phyloP scores from a whole-genome alignment of 129 eudicot species.

The Deinandra increscens region DNA sequence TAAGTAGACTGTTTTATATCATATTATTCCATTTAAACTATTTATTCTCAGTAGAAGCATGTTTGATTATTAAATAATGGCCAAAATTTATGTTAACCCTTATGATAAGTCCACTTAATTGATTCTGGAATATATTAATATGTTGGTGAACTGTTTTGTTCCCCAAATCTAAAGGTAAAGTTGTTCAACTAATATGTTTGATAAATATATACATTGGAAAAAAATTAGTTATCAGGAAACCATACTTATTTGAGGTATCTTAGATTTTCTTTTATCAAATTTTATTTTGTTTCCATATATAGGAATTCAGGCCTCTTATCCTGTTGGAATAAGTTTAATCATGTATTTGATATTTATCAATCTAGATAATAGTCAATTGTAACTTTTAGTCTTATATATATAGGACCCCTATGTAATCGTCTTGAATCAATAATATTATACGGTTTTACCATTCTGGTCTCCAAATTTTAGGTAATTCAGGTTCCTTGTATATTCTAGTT shows the following conservation, averaged over 20 bases:
- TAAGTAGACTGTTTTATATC: background rate
- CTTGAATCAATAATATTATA: too few relatives aligned
- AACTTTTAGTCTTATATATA: too few relatives aligned
- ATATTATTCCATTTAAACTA: background rate
- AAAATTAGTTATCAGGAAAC: background rate
- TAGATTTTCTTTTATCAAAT: background rate
- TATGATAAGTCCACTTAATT: slow-evolving; percentile 3
- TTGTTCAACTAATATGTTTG: slow-evolving; percentile 10
- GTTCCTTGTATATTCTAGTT: background rate
- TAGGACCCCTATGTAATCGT: too few relatives aligned
- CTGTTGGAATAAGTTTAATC: too few relatives aligned
- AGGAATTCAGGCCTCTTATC: background rate
- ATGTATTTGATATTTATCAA: too few relatives aligned
- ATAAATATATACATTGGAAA: background rate
- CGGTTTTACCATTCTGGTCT: background rate
- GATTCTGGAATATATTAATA: slow-evolving; percentile 3
- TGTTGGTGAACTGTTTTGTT: slow-evolving; percentile 18
- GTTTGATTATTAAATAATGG: slow-evolving; percentile 9
- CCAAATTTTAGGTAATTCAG: background rate
- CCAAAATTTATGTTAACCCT: background rate
- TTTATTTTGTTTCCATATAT: background rate
- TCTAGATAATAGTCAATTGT: too few relatives aligned
- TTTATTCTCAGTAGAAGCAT: background rate
- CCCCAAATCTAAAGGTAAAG: background rate
- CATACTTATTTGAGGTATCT: background rate